Percentiles rank a stretch among this genome's conserved stretches.
phyloP scores from a whole-genome alignment of 176 grass and related monocot genomes.

The Rhynchospora tenuis region DNA sequence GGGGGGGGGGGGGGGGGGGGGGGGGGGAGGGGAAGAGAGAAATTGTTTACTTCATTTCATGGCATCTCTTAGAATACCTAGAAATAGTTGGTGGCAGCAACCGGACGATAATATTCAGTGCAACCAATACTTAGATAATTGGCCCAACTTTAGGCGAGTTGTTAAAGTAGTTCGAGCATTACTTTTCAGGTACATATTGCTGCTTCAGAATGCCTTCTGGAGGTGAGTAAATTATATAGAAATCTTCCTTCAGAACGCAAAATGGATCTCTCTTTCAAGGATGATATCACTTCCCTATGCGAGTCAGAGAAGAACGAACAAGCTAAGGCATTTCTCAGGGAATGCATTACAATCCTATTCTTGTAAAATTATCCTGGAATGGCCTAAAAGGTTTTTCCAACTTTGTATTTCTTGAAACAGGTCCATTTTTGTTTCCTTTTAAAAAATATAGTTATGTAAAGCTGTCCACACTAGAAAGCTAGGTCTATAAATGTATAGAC shows the following conservation, averaged over 20 bases:
- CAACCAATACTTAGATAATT: neutral
- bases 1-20: too few species aligned
- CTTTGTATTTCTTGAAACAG: neutral
- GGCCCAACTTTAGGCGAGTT: neutral
- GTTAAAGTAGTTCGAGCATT: constrained; percentile 8
- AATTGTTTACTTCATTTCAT: neutral
- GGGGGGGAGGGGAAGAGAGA: too few species aligned
- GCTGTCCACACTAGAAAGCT: neutral
- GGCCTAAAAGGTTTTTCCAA: neutral
- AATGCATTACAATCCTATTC: constrained; percentile 48
- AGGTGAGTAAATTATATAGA: constrained; percentile 68
- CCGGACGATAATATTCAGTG: neutral
- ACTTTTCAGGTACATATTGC: constrained; percentile 63
- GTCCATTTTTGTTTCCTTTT: too few species aligned
- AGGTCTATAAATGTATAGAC: neutral
- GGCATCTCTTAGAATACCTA: neutral
- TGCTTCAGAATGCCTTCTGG: constrained; percentile 79
- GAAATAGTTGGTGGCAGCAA: neutral
- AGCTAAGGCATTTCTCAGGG: constrained; percentile 60
- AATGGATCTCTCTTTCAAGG: constrained; percentile 49
- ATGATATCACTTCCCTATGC: constrained; percentile 49
- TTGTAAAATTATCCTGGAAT: neutral
- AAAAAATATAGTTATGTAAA: neutral
- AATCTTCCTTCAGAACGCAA: constrained; percentile 51
- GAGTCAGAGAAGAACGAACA: constrained; percentile 74